Conservation (phyloP, 75 land plant species). For the Ceratopteris richardii region DNA sequence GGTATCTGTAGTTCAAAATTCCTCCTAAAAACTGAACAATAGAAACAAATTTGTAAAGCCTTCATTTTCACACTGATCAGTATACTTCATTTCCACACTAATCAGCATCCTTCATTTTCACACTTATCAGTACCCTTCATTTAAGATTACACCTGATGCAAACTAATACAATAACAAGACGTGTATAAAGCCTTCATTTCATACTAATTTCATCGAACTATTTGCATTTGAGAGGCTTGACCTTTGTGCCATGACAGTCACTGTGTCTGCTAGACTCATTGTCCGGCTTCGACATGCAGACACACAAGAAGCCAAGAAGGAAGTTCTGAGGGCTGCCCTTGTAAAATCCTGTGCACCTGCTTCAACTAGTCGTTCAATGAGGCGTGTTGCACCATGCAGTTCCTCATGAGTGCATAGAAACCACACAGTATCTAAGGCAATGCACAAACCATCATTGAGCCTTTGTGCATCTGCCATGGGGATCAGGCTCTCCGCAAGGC, state of each 20-base stretch:
- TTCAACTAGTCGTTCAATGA: slow-evolving; percentile 65
- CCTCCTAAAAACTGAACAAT: too few relatives aligned
- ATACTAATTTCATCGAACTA: not conserved
- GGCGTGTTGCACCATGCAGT: slow-evolving; percentile 55
- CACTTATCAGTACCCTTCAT: too few relatives aligned
- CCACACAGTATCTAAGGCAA: slow-evolving; percentile 90
- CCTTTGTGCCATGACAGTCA: slow-evolving; percentile 92
- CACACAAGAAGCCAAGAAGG: slow-evolving; percentile 94
- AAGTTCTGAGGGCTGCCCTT: slow-evolving; percentile 82
- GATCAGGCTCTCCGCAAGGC: slow-evolving; percentile 73
- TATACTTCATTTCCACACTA: too few relatives aligned
- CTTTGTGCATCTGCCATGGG: slow-evolving; percentile 61
- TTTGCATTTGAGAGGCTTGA: too few relatives aligned
- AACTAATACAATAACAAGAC: not conserved
- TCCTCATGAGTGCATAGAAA: slow-evolving; percentile 63
- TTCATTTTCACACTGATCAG: too few relatives aligned
- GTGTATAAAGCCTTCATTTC: not conserved
- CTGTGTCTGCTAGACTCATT: slow-evolving; percentile 82
- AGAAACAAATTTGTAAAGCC: too few relatives aligned
- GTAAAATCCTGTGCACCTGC: slow-evolving; percentile 88
- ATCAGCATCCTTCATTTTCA: too few relatives aligned
- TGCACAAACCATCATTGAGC: slow-evolving; percentile 85
- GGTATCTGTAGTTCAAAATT: too few relatives aligned
- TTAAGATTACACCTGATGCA: not conserved
- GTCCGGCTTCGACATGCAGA: slow-evolving; percentile 89